These are phyloP conservation scores for Haplographium delicatum DNA, from an alignment of 495 filamentous ascomycete genomes.

Conservation along the genomic window DNA sequence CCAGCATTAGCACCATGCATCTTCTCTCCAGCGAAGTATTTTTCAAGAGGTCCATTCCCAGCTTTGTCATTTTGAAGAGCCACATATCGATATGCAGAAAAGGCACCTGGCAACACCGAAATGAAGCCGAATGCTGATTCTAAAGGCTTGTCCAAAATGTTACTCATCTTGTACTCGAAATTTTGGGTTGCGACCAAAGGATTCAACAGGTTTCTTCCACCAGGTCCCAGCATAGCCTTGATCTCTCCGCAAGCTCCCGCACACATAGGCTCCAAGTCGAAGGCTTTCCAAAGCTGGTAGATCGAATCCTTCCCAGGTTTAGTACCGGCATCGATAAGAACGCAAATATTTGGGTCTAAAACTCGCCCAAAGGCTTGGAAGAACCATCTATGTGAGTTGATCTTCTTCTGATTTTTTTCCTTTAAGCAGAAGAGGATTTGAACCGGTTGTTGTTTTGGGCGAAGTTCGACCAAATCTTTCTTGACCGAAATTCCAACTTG, in stretches of 20 bases:
- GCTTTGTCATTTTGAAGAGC: conserved; percentile 96
- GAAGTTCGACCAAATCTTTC: conserved; percentile 79
- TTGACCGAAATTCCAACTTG: conserved; percentile 85
- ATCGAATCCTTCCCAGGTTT: conserved; percentile 88
- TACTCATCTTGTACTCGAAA: conserved; percentile 99
- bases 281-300: conserved; percentile 97
- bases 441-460: conserved; percentile 72
- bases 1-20: conserved; percentile 94
- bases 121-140: conserved; percentile 99
- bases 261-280: conserved; percentile 95
- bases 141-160: conserved; percentile 96
- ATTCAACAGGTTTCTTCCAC: conserved; percentile 85
- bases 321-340: conserved; percentile 94
- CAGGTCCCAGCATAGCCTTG: conserved; percentile 91
- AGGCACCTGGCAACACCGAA: conserved; percentile 91
- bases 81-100: conserved; percentile 93
- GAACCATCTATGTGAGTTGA: conserved; percentile 99
- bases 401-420: conserved; percentile 99
- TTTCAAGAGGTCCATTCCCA: conserved; percentile 86
- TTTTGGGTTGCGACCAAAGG: conserved; percentile 96
- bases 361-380: conserved; percentile 96
- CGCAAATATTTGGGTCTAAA: conserved; percentile 92
- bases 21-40: conserved; percentile 97
- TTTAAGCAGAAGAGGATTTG: conserved; percentile 99
- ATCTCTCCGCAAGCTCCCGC: conserved; percentile 98